Evolutionary conservation across 2,329 filamentous ascomycete species (phyloP), one percentile per base, ranked within the genome.

Genomic region (Cladorrhinum sp.): DNA sequence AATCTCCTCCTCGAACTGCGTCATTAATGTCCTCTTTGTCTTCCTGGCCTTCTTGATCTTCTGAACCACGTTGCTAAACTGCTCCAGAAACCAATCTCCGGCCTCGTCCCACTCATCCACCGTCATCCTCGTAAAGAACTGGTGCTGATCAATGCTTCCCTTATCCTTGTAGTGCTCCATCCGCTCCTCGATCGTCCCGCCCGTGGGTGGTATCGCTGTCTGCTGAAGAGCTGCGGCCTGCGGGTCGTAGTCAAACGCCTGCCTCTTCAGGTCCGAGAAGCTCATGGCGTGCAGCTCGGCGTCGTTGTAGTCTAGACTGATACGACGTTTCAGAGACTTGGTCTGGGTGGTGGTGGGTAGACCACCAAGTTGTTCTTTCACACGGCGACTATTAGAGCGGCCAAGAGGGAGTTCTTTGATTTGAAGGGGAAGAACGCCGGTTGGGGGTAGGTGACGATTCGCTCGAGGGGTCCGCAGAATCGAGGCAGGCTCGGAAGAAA

Each of bases 81-180:
- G 80, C 49, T 79, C 77, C 21, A 84, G 73, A 59, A 86, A 84
- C 84, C 84, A 86, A 64, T 86, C 82, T 4, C 84, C 84, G 1
- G 82, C 79, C 14, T 78, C 75, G 65, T 86, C 83, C 84, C 84
- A 86, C 57, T 86, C 84, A 16, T 77, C 73, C 14, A 85, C 74
- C 1, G 79, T 72, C 77, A 86, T 81, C 57, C 76, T 76, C 2
- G 75, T 76, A 67, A 86, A 85, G 58, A 86, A 80, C 0, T 76
- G 70, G 30, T 73, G 74, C 66, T 83, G 81, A 54, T 82, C 79
- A 30, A 70, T 68, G 24, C 65, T 62, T 24, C 74, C 74, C 58
- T 80, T 76, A 57, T 72, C 73, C 62, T 79, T 79, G 68, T 78
- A 82, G 65, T 84, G 79, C 48, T 77, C 72, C 12, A 86, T 74